Evolutionary conservation across 495 filamentous ascomycete species (phyloP), one percentile per base, ranked within the genome.

Genomic region (Hypoxylon intermedium): DNA sequence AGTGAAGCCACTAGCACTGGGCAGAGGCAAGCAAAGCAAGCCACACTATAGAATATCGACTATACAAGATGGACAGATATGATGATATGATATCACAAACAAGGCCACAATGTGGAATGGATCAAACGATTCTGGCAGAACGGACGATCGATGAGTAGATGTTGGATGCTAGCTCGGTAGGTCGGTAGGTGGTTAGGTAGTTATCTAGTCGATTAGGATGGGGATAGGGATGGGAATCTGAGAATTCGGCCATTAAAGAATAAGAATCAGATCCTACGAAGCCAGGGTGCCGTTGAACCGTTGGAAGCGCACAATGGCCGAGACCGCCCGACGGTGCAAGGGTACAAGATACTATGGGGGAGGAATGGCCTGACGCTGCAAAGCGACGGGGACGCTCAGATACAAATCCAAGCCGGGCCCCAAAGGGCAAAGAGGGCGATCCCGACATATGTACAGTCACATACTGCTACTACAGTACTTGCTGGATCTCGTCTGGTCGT

Each of bases 341-440:
- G 63, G 58, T 67, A 67, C 66, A 63, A 63, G 63, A 47, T 60
- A 65, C 62, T 56, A 50, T 48, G 24, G 24, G 66, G 41, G 58
- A 51, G 60, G 59, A 54, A 71, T 71, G 68, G 68, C 68, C 68
- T 71, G 68, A 71, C 68, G 51, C 56, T 71, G 65, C 55, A 60
- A 55, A 55, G 59, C 48, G 40, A 67, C 65, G 66, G 65, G 62
- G 61, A 58, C 58, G 60, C 63, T 61, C 51, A 65, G 61, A 60
- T 65, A 51, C 48, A 59, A 59, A 60, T 36, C 46, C 50, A 52
- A 55, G 50, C 61, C 61, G 50, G 55, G 18, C 34, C 54, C 53
- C 49, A 42, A 58, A 59, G 54, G 54, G 37, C 45, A 44, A 59
- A 42, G 54, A 59, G 54, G 54, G 37, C 45, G 49, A 59, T 65